Evolutionary conservation across 352 stramenopile genomes (phyloP).

Genomic region (Phytopythium sindhum): DNA sequence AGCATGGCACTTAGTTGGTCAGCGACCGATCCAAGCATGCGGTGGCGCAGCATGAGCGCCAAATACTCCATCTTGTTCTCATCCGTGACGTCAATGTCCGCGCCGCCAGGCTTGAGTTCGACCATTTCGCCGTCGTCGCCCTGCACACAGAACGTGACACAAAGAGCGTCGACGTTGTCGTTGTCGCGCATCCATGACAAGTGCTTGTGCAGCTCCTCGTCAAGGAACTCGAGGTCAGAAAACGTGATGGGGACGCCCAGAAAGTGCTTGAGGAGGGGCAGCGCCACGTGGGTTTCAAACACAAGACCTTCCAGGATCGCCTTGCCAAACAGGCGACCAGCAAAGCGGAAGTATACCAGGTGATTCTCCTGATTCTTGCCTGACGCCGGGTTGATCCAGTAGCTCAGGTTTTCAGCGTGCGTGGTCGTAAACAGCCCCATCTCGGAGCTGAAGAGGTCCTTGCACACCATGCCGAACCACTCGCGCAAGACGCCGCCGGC

Average conservation of each 20-base stretch:
- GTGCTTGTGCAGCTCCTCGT: slow-evolving; percentile 77
- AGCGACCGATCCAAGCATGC: slow-evolving; percentile 90
- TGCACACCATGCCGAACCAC: slow-evolving; percentile 71
- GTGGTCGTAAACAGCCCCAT: slow-evolving; percentile 68
- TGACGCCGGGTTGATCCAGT: slow-evolving; percentile 78
- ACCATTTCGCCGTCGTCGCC: slow-evolving; percentile 67
- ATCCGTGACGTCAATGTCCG: slow-evolving; percentile 90
- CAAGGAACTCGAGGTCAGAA: slow-evolving; percentile 79
- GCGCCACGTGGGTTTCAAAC: slow-evolving; percentile 95
- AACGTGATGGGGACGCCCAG: slow-evolving; percentile 83
- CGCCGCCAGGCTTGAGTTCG: slow-evolving; percentile 90
- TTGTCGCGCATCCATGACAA: slow-evolving; percentile 75
- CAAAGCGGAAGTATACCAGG: slow-evolving; percentile 95
- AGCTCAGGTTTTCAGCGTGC: slow-evolving; percentile 72
- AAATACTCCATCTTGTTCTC: slow-evolving; percentile 96
- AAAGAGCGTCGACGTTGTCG: slow-evolving; percentile 61
- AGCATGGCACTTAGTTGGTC: slow-evolving; percentile 90
- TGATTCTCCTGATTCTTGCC: slow-evolving; percentile 42
- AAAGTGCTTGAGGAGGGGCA: slow-evolving; percentile 83
- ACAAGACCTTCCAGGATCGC: slow-evolving; percentile 96
- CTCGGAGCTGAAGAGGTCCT: slow-evolving; percentile 73
- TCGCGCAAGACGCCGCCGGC: slow-evolving; percentile 78
- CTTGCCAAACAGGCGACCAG: slow-evolving; percentile 95
- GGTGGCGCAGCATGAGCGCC: slow-evolving; percentile 89
- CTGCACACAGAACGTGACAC: slow-evolving; percentile 72